phyloP scores from a whole-genome alignment of 257 asterid genomes.

The Plectranthus barbatus region DNA sequence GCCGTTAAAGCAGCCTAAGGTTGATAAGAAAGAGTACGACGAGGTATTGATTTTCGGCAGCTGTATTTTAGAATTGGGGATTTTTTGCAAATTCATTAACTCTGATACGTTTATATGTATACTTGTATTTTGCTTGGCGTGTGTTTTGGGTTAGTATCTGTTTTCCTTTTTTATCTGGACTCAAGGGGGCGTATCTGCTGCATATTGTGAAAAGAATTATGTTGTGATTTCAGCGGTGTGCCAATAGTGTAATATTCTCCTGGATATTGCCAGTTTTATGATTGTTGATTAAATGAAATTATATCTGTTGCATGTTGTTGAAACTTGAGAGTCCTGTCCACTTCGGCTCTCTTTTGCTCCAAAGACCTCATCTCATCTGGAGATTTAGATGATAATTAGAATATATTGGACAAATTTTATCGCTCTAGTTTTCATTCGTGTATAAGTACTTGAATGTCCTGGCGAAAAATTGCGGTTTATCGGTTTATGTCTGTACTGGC shows the following conservation, averaged over 20 bases:
- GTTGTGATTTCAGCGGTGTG: too few species aligned
- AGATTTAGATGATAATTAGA: not conserved
- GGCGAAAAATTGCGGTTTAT: not conserved
- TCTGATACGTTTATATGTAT: too few species aligned
- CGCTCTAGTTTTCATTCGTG: not conserved
- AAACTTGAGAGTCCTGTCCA: not conserved
- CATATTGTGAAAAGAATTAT: not conserved
- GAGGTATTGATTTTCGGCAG: conserved; percentile 31
- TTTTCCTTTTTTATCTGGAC: not conserved
- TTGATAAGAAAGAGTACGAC: conserved; percentile 54
- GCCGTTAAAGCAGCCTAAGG: conserved; percentile 58
- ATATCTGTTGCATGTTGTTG: not conserved
- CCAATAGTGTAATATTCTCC: not conserved
- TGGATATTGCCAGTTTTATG: not conserved
- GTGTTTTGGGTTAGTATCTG: not conserved
- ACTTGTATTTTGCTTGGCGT: not conserved
- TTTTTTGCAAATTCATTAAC: too few species aligned
- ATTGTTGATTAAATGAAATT: not conserved
- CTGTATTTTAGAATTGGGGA: not conserved
- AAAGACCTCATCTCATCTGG: not conserved
- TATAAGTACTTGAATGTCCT: not conserved
- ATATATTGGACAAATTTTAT: not conserved
- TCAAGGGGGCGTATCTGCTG: not conserved
- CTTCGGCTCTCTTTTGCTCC: not conserved
- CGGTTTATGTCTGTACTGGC: not conserved